phyloP scores from a whole-genome alignment of 495 filamentous ascomycete species.

The Penicillium dipodomyicola region DNA sequence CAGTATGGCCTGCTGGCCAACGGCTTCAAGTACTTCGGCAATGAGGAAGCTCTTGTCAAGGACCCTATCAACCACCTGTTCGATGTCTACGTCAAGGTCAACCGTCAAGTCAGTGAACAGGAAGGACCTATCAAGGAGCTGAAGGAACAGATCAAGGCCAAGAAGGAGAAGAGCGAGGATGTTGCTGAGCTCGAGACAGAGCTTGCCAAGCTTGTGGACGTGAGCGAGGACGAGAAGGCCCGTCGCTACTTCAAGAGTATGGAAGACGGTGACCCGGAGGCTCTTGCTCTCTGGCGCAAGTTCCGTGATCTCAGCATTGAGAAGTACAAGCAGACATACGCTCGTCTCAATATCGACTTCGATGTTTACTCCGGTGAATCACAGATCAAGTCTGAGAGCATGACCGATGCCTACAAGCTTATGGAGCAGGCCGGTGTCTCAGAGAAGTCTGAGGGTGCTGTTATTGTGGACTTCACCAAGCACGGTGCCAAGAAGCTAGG shows the following conservation, averaged over 20 bases:
- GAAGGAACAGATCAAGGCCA: slow-evolving; percentile 52
- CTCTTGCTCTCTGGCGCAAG: slow-evolving; percentile 75
- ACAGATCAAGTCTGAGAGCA: slow-evolving; percentile 79
- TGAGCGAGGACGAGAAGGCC: slow-evolving; percentile 62
- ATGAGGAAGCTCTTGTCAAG: slow-evolving; percentile 56
- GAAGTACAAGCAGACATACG: slow-evolving; percentile 79
- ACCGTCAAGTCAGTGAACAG: slow-evolving; percentile 50
- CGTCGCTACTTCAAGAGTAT: slow-evolving; percentile 88
- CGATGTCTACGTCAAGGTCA: slow-evolving; percentile 68
- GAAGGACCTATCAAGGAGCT: slow-evolving; percentile 56
- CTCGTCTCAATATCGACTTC: slow-evolving; percentile 85
- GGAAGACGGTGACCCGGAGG: slow-evolving; percentile 75
- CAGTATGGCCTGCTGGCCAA: slow-evolving; percentile 69
- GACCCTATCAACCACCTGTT: slow-evolving; percentile 69
- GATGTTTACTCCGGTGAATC: slow-evolving; percentile 94
- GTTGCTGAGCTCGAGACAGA: slow-evolving; percentile 48
- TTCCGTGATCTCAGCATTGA: slow-evolving; percentile 89
- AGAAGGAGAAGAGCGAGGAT: slow-evolving; percentile 51
- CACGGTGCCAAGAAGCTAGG: slow-evolving; percentile 66
- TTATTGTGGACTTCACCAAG: slow-evolving; percentile 84
- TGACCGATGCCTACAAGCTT: slow-evolving; percentile 60
- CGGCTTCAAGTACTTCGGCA: slow-evolving; percentile 63
- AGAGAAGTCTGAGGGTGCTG: slow-evolving; percentile 81
- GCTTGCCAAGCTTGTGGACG: slow-evolving; percentile 51
- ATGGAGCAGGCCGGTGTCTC: slow-evolving; percentile 72